Conservation (phyloP, 352 stramenopile species). For the Phytophthora fragariae region DNA sequence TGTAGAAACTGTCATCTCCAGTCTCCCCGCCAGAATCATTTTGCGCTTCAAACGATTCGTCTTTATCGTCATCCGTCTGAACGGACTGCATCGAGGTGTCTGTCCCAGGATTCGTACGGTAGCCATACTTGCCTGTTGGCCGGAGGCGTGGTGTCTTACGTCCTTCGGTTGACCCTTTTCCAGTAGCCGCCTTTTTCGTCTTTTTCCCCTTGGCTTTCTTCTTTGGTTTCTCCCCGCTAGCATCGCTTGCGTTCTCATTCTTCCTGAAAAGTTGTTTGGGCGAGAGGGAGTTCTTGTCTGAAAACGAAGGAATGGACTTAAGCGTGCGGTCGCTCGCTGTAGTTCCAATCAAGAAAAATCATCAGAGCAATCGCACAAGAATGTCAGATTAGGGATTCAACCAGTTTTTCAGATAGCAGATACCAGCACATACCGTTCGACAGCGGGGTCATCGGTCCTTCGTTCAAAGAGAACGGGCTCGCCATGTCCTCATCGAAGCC, state of each 20-base stretch:
- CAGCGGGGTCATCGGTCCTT: conserved; percentile 66
- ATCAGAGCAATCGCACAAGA: background rate
- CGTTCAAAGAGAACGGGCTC: conserved; percentile 72
- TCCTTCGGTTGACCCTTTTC: conserved; percentile 25
- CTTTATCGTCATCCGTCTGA: conserved; percentile 63
- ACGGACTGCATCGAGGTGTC: conserved; percentile 51
- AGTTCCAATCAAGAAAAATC: background rate
- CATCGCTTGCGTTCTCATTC: conserved; percentile 37
- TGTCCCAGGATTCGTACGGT: conserved; percentile 57
- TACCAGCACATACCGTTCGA: conserved; percentile 61
- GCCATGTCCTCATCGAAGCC: conserved; percentile 56
- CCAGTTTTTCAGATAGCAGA: background rate
- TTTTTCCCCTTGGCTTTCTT: conserved; percentile 45
- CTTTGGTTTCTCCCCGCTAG: conserved; percentile 33
- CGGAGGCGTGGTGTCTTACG: conserved; percentile 40
- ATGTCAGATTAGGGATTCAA: conserved; percentile 9
- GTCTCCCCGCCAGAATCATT: conserved; percentile 56
- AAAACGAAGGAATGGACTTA: conserved; percentile 64
- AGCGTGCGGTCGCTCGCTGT: conserved; percentile 71
- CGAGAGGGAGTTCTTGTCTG: conserved; percentile 54
- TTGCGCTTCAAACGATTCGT: conserved; percentile 62
- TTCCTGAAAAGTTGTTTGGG: conserved; percentile 68
- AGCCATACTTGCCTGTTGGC: conserved; percentile 53
- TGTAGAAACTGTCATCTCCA: conserved; percentile 67
- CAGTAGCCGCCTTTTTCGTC: conserved; percentile 32